A percentile compares a stretch with the other conserved stretches of the same genome.
Evolutionary conservation across 768 basidiomycete species (phyloP).

Genomic region (Russula olivacea): DNA sequence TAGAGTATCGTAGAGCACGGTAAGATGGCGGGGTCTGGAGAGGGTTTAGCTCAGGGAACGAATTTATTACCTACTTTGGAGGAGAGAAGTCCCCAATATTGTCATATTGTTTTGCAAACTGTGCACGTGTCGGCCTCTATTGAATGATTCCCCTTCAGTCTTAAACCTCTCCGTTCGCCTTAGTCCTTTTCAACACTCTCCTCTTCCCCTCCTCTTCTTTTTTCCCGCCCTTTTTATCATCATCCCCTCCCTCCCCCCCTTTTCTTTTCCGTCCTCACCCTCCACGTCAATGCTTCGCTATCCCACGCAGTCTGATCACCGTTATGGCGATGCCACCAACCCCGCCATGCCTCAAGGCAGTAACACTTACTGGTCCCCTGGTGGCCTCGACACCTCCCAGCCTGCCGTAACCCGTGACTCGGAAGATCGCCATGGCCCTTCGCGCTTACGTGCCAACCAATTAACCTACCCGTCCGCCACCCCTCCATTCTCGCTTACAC

Average conservation of each 20-base stretch:
- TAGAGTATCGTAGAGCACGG: background rate
- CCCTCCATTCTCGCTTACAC: background rate
- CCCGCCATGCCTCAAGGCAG: constrained; percentile 5
- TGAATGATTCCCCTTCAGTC: constrained; percentile 19
- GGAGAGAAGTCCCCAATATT: constrained; percentile 3
- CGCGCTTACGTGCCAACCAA: constrained; percentile 10
- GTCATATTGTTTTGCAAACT: background rate
- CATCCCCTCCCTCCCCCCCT: background rate
- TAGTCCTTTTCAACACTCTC: background rate
- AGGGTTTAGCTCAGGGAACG: background rate
- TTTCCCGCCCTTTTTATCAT: background rate
- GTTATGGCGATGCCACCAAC: background rate
- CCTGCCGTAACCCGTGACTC: constrained; percentile 19
- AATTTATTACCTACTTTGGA: constrained; percentile 9
- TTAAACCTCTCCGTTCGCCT: constrained; percentile 12
- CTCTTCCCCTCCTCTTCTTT: background rate
- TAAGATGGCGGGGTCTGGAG: background rate
- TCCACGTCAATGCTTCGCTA: constrained; percentile 6
- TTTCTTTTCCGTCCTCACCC: background rate
- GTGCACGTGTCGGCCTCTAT: constrained; percentile 15
- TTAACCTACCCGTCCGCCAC: background rate
- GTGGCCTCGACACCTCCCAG: constrained; percentile 2
- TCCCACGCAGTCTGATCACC: constrained; percentile 12
- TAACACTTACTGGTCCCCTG: constrained; percentile 7
- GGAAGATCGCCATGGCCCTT: constrained; percentile 7